Conservation (phyloP, 176 grass and related monocot species). For the Urochloa ruziziensis region DNA sequence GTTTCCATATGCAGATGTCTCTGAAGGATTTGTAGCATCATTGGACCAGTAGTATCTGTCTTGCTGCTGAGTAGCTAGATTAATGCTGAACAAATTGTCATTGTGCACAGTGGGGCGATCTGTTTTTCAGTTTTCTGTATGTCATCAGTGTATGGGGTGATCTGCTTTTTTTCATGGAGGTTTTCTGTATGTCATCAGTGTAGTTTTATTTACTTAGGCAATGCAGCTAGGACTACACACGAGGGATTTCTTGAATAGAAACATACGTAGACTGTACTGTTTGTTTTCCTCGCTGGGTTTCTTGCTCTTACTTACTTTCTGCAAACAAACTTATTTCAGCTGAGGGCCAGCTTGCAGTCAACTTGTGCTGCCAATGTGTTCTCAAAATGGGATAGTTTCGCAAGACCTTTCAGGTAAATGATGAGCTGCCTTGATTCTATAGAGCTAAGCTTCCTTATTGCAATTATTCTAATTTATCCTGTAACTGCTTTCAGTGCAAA, state of each 20-base stretch:
- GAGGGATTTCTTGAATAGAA: neutral
- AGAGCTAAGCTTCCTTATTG: neutral
- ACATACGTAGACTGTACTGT: neutral
- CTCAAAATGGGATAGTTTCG: slow-evolving; percentile 19
- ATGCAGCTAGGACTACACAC: neutral
- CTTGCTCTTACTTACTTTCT: neutral
- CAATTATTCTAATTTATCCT: neutral
- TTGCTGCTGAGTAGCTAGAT: neutral
- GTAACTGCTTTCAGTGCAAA: slow-evolving; percentile 5
- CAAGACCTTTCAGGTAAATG: slow-evolving; percentile 24
- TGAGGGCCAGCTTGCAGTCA: slow-evolving; percentile 14
- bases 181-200: neutral
- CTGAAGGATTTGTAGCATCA: neutral
- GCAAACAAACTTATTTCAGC: neutral
- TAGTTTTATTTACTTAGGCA: neutral
- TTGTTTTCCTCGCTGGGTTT: neutral
- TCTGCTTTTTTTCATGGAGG: neutral
- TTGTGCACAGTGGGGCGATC: neutral
- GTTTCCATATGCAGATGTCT: neutral
- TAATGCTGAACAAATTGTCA: neutral
- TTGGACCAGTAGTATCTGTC: neutral
- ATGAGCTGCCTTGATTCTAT: neutral
- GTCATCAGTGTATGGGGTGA: neutral
- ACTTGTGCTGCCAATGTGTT: neutral
- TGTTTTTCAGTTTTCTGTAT: neutral